Percentiles rank a stretch among this genome's conserved stretches.
Evolutionary conservation across 768 basidiomycete genomes (phyloP).

Genomic region (Boletus eberwhitei): DNA sequence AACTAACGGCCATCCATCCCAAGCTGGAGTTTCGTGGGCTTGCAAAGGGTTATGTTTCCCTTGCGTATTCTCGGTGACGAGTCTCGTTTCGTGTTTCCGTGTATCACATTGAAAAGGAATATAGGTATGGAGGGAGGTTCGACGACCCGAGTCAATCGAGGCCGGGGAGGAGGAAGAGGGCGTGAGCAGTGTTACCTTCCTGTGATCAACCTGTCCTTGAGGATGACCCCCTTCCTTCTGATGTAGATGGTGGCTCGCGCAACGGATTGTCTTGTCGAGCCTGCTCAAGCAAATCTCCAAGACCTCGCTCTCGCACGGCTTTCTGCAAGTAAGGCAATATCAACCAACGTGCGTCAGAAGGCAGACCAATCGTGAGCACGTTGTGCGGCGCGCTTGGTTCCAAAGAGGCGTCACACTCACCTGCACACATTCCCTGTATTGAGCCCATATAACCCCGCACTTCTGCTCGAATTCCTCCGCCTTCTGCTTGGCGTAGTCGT

Average conservation of each 20-base stretch:
- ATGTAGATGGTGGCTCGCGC: constrained; percentile 48
- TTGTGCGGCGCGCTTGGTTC: too few species aligned
- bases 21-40: not conserved
- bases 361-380: not conserved
- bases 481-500: constrained; percentile 68
- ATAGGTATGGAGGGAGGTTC: not conserved
- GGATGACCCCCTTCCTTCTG: constrained; percentile 8
- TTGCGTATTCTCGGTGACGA: not conserved
- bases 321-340: constrained; percentile 42
- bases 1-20: not conserved
- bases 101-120: not conserved
- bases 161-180: not conserved
- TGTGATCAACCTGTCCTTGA: constrained; percentile 12
- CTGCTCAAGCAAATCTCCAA: constrained; percentile 73
- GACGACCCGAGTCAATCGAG: not conserved
- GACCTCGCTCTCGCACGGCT: constrained; percentile 74
- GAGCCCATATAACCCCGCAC: constrained; percentile 80
- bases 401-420: constrained; percentile 48
- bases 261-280: constrained; percentile 79
- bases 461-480: constrained; percentile 84
- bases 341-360: not conserved
- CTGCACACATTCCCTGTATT: constrained; percentile 80
- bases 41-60: not conserved
- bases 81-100: not conserved
- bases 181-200: not conserved